Percentiles rank a stretch among this genome's conserved stretches.
These are phyloP conservation scores for Spencermartinsiella ligniputridi DNA, from an alignment of 1,139 yeast species.

Conservation along the genomic window DNA sequence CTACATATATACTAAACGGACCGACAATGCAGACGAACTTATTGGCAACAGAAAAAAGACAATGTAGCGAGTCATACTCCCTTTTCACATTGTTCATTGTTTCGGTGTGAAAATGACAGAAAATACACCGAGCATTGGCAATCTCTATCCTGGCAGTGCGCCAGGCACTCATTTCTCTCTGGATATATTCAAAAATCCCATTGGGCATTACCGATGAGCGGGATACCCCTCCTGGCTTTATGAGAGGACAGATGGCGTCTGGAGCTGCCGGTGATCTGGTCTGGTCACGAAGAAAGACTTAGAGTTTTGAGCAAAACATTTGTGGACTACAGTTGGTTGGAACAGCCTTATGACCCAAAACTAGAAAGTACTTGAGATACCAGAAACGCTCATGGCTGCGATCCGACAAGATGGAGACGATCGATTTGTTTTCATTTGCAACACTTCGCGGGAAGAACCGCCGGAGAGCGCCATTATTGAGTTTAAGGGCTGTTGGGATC, in stretches of 20 bases:
- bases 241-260: conserved; percentile 9
- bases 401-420: conserved; percentile 4
- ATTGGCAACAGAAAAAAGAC: too few species aligned
- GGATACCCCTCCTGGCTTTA: conserved; percentile 5
- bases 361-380: conserved; percentile 1
- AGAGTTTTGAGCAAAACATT: conserved; percentile 1
- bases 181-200: conserved; percentile 1
- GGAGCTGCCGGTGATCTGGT: conserved; percentile 7
- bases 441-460: not conserved
- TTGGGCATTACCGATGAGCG: conserved; percentile 4
- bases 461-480: not conserved
- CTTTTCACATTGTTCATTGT: too few species aligned
- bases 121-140: not conserved
- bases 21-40: too few species aligned
- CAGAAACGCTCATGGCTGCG: not conserved
- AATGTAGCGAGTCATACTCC: too few species aligned
- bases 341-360: conserved; percentile 3
- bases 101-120: too few species aligned
- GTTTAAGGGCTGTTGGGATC: conserved; percentile 3
- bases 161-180: not conserved
- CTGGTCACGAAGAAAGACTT: conserved; percentile 4
- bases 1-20: too few species aligned
- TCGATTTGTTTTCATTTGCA: conserved; percentile 3
- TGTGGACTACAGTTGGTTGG: conserved; percentile 3
- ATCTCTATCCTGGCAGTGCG: not conserved